Base-by-base conservation (phyloP, 2,329 filamentous ascomycete genomes). In the Exophiala viscosa region DNA sequence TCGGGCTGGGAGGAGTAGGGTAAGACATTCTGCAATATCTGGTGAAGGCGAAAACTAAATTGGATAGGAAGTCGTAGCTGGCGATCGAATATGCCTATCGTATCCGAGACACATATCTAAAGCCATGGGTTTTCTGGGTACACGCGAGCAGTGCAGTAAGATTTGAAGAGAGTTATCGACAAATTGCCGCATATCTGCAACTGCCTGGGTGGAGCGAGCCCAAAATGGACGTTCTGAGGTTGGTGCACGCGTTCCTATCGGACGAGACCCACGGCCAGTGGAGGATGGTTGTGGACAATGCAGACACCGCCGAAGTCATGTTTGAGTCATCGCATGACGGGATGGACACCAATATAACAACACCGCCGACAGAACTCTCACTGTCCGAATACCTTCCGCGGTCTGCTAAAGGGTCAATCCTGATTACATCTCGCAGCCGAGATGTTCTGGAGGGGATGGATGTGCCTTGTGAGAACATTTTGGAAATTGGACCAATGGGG, bases 1-100 rank as follows among this genome's bases (percentile, higher is more conserved):
- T 66, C 0, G 69, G 70, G 7, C 47, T 72, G 2, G 70, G 69
- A 1, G 68, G 70, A 15, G 61, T 69, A 33, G 55, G 70, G 60
- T 65, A 70, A 63, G 49, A 5, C 10, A 32, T 42, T 40, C 7
- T 5, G 41, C 15, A 39, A 17, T 38, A 2, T 38, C 38, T 18
- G 31, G 49, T 17, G 3, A 28, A 50, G 11, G 14, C 32, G 2
- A 35, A 15, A 13, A 23, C 36, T 14, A 36, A 35, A 23, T 35
- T n/a, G 17, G 8, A 35, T 3, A 62, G 67, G 2, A 69, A 69
- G 42, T 64, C 66, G 0, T 64, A 68, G 17, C 47, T 68, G 14
- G 60, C 57, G 1, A 46, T 69, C 8, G 62, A 67, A 23, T 45
- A 65, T 17, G 60, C 59, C 0, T 64, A 66, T 38, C 60, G 56